Evolutionary conservation across 768 basidiomycete species (phyloP).

Genomic region (Tulasnella sp.): DNA sequence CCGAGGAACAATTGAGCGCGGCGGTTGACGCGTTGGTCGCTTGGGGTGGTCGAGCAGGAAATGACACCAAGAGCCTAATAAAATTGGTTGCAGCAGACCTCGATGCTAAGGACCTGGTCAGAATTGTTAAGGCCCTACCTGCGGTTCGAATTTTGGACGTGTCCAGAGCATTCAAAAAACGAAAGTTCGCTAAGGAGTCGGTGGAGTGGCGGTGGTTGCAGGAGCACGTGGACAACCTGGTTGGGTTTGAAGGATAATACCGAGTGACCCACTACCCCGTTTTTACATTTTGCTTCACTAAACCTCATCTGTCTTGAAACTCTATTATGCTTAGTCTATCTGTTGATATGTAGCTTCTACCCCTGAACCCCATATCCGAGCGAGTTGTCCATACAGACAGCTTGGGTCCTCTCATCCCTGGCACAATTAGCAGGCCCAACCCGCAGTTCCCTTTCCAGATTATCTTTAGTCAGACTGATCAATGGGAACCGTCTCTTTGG

Average conservation of each 20-base stretch:
- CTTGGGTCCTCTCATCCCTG: slow-evolving; percentile 46
- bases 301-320: background rate
- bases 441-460: slow-evolving; percentile 44
- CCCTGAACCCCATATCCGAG: no score
- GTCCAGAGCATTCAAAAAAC: background rate
- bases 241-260: background rate
- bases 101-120: background rate
- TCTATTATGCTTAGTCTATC: background rate
- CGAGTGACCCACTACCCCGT: no score
- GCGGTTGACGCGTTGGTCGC: background rate
- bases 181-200: background rate
- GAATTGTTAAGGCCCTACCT: background rate
- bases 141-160: background rate
- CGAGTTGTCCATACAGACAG: slow-evolving; percentile 37
- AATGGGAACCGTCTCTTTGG: no score
- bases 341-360: no score
- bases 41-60: background rate
- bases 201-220: background rate
- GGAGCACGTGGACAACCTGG: background rate
- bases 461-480: no score
- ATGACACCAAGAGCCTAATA: background rate
- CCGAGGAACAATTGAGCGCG: background rate
- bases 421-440: slow-evolving; percentile 45
- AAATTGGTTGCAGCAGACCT: background rate
- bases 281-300: background rate